A percentile compares a stretch with the other conserved stretches of the same genome.
phyloP scores from a whole-genome alignment of 768 basidiomycete species.

The Cystobasidium onofrii region DNA sequence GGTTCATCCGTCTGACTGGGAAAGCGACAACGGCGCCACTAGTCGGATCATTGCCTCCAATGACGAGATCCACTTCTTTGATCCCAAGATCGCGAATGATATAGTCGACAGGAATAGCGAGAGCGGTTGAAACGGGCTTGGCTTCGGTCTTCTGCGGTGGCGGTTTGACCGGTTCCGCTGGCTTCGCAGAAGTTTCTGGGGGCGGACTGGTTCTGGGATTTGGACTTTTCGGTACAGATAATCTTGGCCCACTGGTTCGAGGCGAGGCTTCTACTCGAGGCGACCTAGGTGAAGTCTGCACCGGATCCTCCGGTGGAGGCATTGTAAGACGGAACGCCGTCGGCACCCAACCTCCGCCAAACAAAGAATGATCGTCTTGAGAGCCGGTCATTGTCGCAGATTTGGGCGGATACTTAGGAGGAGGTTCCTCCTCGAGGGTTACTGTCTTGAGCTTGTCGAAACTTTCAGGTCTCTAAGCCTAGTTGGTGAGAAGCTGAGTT shows the following conservation, averaged over 20 bases:
- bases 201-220: neutral
- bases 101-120: neutral
- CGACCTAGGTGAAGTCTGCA: neutral
- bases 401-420: no score
- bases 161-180: neutral
- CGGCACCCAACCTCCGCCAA: neutral
- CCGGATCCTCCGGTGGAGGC: neutral
- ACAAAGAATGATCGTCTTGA: neutral
- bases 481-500: no score
- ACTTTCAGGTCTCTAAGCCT: no score
- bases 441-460: no score
- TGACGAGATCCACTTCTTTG: neutral
- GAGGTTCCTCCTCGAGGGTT: no score
- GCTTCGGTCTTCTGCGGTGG: neutral
- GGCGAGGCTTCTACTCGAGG: neutral
- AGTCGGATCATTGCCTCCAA: neutral
- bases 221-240: neutral
- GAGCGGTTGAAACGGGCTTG: neutral
- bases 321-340: neutral
- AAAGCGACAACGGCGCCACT: neutral
- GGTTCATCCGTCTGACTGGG: conserved; percentile 1
- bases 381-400: neutral
- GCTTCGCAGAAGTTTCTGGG: neutral
- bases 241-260: neutral
- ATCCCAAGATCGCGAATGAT: neutral